These are phyloP conservation scores for Annulohypoxylon truncatum DNA, from an alignment of 2,329 filamentous ascomycete genomes.

Conservation along the genomic window DNA sequence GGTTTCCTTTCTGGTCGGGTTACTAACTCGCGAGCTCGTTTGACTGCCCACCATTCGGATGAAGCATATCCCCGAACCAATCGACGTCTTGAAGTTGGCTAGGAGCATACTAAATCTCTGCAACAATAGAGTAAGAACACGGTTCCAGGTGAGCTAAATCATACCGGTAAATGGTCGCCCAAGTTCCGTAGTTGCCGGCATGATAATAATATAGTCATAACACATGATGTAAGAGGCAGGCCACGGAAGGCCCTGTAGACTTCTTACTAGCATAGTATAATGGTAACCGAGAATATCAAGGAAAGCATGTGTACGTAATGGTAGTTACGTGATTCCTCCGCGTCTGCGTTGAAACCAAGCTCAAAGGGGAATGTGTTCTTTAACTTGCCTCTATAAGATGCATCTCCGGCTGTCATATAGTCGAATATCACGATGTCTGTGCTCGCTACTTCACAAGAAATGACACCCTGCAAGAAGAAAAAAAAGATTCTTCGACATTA, in stretches of 20 bases:
- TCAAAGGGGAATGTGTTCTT: constrained; percentile 40
- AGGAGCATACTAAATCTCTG: constrained; percentile 3
- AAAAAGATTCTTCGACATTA: constrained; percentile 28
- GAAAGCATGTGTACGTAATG: constrained; percentile 11
- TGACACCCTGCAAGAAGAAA: constrained; percentile 22
- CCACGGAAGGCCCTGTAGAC: constrained; percentile 9
- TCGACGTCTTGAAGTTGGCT: neutral
- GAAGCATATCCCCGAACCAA: constrained; percentile 20
- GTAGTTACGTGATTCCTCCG: constrained; percentile 23
- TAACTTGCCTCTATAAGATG: constrained; percentile 34
- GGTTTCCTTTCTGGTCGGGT: constrained; percentile 28
- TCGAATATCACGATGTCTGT: constrained; percentile 22
- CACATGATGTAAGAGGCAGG: constrained; percentile 23
- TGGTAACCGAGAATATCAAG: constrained; percentile 10
- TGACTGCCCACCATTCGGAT: neutral
- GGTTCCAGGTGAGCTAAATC: neutral
- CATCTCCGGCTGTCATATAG: constrained; percentile 28
- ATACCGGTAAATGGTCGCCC: neutral
- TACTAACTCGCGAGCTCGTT: constrained; percentile 16
- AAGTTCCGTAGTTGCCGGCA: constrained; percentile 7
- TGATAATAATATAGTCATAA: constrained; percentile 1
- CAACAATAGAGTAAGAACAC: constrained; percentile 14
- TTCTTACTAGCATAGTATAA: constrained; percentile 14
- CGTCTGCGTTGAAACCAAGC: constrained; percentile 25
- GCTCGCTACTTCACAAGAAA: constrained; percentile 29